Conservation (phyloP, 164 flowering plant genomes). For the Kalanchoe fedtschenkoi region DNA sequence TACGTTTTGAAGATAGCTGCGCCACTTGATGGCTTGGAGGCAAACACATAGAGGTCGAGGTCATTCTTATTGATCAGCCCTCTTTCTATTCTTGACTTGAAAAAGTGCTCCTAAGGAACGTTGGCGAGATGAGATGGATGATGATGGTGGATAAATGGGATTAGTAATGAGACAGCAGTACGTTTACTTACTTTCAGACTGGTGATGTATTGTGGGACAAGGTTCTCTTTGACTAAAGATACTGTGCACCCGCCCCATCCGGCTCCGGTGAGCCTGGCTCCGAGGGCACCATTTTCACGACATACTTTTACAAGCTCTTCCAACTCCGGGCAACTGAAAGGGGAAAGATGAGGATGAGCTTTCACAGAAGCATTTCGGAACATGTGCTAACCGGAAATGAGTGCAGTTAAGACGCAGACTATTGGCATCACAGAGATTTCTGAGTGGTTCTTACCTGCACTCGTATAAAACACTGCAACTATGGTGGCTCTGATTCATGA, state of each 20-base stretch:
- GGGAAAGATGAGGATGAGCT: neutral
- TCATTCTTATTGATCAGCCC: constrained; percentile 57
- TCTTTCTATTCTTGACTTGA: constrained; percentile 40
- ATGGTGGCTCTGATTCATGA: constrained; percentile 90
- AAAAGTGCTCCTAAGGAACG: neutral
- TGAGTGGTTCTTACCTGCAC: constrained; percentile 12
- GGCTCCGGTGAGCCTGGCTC: constrained; percentile 98
- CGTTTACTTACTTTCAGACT: constrained; percentile 53
- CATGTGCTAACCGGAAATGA: neutral
- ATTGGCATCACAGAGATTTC: constrained; percentile 66
- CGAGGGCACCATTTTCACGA: constrained; percentile 71
- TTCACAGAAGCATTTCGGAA: neutral
- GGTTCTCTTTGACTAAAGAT: constrained; percentile 65
- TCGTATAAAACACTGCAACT: constrained; percentile 66
- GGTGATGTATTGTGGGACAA: constrained; percentile 65
- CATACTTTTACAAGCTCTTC: constrained; percentile 78
- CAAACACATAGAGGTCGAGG: constrained; percentile 72
- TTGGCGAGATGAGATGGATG: neutral
- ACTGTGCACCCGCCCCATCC: constrained; percentile 99
- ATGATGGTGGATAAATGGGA: neutral
- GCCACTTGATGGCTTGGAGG: constrained; percentile 93
- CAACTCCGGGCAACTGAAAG: constrained; percentile 84
- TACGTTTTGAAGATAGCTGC: constrained; percentile 77
- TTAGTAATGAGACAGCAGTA: neutral
- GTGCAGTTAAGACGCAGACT: neutral